phyloP scores from a whole-genome alignment of 768 basidiomycete species.

The Stropharia rugosoannulata region DNA sequence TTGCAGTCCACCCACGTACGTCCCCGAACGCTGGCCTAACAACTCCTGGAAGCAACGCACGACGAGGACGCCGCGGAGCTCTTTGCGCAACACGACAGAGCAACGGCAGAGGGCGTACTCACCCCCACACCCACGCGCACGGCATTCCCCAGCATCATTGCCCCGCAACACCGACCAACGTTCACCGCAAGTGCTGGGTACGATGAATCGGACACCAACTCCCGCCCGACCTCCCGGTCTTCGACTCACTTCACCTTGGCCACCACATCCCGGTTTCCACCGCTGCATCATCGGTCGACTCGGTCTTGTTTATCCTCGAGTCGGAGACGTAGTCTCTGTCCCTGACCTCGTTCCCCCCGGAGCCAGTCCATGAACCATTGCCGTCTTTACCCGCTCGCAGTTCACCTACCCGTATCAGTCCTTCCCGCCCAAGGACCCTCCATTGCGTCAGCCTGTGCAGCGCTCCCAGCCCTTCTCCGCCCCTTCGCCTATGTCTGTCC shows the following conservation, averaged over 20 bases:
- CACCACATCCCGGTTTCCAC: too few species aligned
- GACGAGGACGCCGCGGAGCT: constrained; percentile 35
- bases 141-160: constrained; percentile 19
- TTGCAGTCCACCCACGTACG: too few species aligned
- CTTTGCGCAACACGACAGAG: constrained; percentile 33
- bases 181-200: constrained; percentile 5
- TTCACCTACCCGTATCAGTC: too few species aligned
- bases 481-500: constrained; percentile 1
- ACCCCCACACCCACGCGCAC: constrained; percentile 35
- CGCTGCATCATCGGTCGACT: too few species aligned
- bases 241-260: too few species aligned
- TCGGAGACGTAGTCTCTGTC: too few species aligned
- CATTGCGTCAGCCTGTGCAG: constrained; percentile 27
- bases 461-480: constrained; percentile 17
- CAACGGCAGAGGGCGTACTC: constrained; percentile 20
- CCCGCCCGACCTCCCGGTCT: constrained; percentile 43
- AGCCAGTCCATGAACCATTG: too few species aligned
- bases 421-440: too few species aligned
- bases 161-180: too few species aligned
- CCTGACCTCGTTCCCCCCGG: too few species aligned
- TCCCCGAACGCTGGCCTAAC: constrained; percentile 35
- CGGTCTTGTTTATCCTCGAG: too few species aligned
- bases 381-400: constrained; percentile 31
- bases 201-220: constrained; percentile 22
- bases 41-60: too few species aligned